Evolutionary conservation across 192 early-diverging fungal genomes (phyloP), one percentile per base, ranked within the genome.

Genomic region (Umbelopsis vinacea): DNA sequence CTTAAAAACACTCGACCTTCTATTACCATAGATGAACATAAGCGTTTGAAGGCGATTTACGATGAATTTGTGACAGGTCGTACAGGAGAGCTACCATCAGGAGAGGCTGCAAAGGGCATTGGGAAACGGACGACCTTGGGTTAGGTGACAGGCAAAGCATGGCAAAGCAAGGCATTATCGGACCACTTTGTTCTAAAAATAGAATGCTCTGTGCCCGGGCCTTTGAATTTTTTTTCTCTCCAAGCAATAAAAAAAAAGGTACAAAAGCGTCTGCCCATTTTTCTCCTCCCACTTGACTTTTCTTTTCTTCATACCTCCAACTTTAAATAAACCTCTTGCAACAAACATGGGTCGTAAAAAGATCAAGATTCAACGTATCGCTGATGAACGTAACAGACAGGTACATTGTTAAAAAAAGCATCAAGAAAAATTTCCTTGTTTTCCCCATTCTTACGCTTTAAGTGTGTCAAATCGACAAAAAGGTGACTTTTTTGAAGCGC

Each of bases 401-500:
- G 94, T 97, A 85, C 71, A 57, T 63, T 19, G 10, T 26, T 26
- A n/a, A 60, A 35, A 26, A 50, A n/a, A n/a, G n/a, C 23, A 22
- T 22, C 8, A 33, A 19, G 38, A 26, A 38, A 53, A 76, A 53
- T 29, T 70, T 33, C 52, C 33, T 46, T 54, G 24, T 21, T 6
- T 6, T 43, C 40, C 40, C 40, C 48, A 63, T 47, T 54, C 52
- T 74, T 37, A 29, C 26, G 1, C 23, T n/a, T 69, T 52, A 50
- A n/a, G n/a, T 38, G 17, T 10, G 43, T 55, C 50, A 53, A 29
- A 12, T 50, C n/a, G 29, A 29, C 40, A 43, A 43, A n/a, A 73
- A 92, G 92, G 89, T 90, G 52, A 97, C 95, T 3, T 96, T 98
- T 80, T 85, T 92, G 48, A 97, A 98, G 82, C 87, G 95, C 69